These are phyloP conservation scores for Fusarium azukiicola DNA, from an alignment of 2,329 filamentous ascomycete species.

Conservation along the genomic window DNA sequence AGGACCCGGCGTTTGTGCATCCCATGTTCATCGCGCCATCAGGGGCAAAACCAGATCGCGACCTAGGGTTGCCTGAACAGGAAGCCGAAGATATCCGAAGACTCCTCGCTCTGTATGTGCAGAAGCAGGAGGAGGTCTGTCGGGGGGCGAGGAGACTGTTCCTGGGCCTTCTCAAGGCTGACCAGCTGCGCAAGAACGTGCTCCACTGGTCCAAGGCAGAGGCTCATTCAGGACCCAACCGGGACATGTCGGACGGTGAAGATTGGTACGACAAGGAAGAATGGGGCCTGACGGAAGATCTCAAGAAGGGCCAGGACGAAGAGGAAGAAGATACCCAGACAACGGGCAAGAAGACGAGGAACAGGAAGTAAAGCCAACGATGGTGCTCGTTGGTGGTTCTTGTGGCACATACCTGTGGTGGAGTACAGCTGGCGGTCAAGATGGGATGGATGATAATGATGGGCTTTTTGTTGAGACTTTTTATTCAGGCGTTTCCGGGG, in stretches of 20 bases:
- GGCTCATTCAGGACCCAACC: constrained; percentile 82
- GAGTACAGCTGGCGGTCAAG: constrained; percentile 21
- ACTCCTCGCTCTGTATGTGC: constrained; percentile 87
- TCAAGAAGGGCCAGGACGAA: constrained; percentile 91
- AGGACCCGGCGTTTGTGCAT: constrained; percentile 80
- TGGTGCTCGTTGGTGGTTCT: constrained; percentile 27
- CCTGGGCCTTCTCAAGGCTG: constrained; percentile 85
- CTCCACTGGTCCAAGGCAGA: constrained; percentile 89
- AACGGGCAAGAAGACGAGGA: constrained; percentile 80
- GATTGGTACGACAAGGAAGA: constrained; percentile 94
- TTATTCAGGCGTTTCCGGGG: constrained; percentile 46
- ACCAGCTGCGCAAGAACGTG: constrained; percentile 86
- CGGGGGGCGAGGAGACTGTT: constrained; percentile 84
- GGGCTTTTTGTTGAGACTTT: constrained; percentile 41
- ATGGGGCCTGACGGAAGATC: constrained; percentile 86
- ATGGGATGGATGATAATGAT: constrained; percentile 52
- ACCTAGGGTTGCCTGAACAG: constrained; percentile 84
- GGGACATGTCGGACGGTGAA: constrained; percentile 92
- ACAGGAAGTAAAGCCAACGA: constrained; percentile 64
- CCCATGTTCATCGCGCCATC: constrained; percentile 86
- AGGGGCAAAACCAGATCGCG: constrained; percentile 82
- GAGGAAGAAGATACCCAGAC: constrained; percentile 86
- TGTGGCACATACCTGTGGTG: constrained; percentile 12
- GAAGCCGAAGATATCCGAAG: constrained; percentile 91
- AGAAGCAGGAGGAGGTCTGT: constrained; percentile 92